Evolutionary conservation across 2,329 filamentous ascomycete species (phyloP), one percentile per base, ranked within the genome.

Genomic region (Aspergillus alliaceus): DNA sequence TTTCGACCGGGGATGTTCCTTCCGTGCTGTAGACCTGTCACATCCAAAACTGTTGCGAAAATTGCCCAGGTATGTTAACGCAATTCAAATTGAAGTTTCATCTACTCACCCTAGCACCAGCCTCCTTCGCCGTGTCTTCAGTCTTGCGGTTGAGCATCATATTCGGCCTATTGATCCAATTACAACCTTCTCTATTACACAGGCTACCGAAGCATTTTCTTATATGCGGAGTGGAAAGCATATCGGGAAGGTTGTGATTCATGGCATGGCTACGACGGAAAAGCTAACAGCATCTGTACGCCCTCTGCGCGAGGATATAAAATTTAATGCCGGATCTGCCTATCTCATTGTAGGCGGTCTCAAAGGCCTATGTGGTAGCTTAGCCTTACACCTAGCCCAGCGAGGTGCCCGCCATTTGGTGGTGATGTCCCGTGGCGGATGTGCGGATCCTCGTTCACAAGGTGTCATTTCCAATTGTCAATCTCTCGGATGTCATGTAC

Each of bases 181-280:
- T 22, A 59, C 53, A 9, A 29, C 6, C 6, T 59, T 55, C 37
- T 29, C 32, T 15, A 32, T 53, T 39, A 48, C 15, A 4, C 15
- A 61, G 34, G 40, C 58, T 18, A 14, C 25, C 8, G 51, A 55
- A 4, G 75, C 73, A 0, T 60, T 78, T 18, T 32, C 46, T 2
- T 68, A 64, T 51, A 69, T 78, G 51, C 69, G 70, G 6, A 47
- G 63, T 6, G 75, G 74, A 0, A 62, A 64, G 3, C 75, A 77
- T 49, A 69, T 75, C 1, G 76, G 77, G 4, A 78, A 77, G 59
- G 60, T 78, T 1, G 72, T 77, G 9, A 57, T 78, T 15, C 60
- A 61, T 8, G 72, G 32, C 59, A 51, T 15, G 70, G 62, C 15
- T 62, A 58, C 6, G 2, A 11, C 24, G 27, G 35, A 14, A 20